Evolutionary conservation across 2,329 filamentous ascomycete genomes (phyloP), one percentile per base, ranked within the genome.

Genomic region (Neodidymelliopsis sp.): DNA sequence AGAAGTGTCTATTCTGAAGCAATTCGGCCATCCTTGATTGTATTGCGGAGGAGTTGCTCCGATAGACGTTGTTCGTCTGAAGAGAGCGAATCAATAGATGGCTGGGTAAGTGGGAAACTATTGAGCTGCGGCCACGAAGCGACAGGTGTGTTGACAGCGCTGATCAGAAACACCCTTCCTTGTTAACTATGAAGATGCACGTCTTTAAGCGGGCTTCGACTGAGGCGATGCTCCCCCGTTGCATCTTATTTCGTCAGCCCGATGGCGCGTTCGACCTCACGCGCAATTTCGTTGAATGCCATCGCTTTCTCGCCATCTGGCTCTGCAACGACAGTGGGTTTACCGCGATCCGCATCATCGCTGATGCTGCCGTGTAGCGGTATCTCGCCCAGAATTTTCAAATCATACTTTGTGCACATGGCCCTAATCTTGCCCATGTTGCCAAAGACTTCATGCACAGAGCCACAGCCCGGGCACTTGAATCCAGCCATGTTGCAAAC

Each of bases 321-420:
- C 71, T 96, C 90, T 1, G 90, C 84, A 2, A 96, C 91, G 0
- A 97, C 89, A 1, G 92, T 97, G 4, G 94, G 94, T 71, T 88
- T 91, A 1, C 94, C 94, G 15, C 82, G 79, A 72, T 96, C 91
- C 1, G 90, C 91, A 72, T 97, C 90, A 46, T 90, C 88, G 50
- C 91, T 95, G 16, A 97, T 95, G 39, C 80, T 84, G 4, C 89
- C 85, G 71, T 97, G 90, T 37, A 99, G 79, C 5, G 93, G 93
- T 29, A 99, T 87, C 69, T 97, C 89, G 1, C 90, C 93, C 3
- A 99, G 75, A 56, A 97, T 84, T n/a, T 88, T 82, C 41, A 97
- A 84, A 0, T 83, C 82, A 31, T 92, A 80, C 49, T 90, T 85
- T 24, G 78, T 72, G 65, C 92, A 96, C 60, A 92, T 82, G 20